A percentile compares a stretch with the other conserved stretches of the same genome.
These are phyloP conservation scores for Houttuynia cordata DNA, from an alignment of 164 flowering plant genomes.

Conservation along the genomic window DNA sequence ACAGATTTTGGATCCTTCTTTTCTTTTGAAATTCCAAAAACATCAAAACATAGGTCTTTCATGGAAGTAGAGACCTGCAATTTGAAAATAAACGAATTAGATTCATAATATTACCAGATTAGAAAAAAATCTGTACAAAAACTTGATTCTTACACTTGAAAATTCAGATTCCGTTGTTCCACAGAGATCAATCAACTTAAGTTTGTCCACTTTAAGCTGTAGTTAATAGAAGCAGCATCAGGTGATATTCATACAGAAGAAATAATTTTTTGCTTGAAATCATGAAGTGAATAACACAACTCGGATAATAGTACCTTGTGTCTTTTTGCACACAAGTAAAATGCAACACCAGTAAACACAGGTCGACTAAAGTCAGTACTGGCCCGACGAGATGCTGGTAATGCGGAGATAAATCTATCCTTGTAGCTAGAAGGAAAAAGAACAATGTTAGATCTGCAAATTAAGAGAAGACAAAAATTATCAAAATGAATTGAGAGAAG, in stretches of 20 bases:
- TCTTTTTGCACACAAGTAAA: conserved; percentile 79
- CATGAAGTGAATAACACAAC: neutral
- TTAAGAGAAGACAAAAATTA: neutral
- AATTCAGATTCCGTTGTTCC: conserved; percentile 89
- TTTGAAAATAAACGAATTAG: neutral
- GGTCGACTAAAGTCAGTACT: conserved; percentile 77
- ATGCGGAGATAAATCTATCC: conserved; percentile 61
- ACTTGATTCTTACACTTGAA: conserved; percentile 38
- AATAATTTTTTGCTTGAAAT: neutral
- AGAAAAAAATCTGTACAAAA: neutral
- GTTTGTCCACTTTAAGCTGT: conserved; percentile 90
- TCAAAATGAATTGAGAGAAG: no score
- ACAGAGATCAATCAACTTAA: conserved; percentile 78
- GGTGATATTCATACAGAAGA: neutral
- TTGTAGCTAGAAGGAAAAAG: conserved; percentile 42
- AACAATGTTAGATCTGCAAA: no score
- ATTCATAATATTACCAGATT: neutral
- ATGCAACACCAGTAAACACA: conserved; percentile 85
- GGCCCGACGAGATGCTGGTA: conserved; percentile 68
- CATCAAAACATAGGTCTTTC: conserved; percentile 85
- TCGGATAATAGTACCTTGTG: conserved; percentile 44
- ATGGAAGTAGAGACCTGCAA: conserved; percentile 74
- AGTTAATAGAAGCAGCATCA: neutral
- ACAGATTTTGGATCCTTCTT: conserved; percentile 71
- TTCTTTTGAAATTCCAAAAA: conserved; percentile 63